Percentiles rank a stretch among this genome's conserved stretches.
Conservation (phyloP, 345 rosid species). For the Litchi chinensis region DNA sequence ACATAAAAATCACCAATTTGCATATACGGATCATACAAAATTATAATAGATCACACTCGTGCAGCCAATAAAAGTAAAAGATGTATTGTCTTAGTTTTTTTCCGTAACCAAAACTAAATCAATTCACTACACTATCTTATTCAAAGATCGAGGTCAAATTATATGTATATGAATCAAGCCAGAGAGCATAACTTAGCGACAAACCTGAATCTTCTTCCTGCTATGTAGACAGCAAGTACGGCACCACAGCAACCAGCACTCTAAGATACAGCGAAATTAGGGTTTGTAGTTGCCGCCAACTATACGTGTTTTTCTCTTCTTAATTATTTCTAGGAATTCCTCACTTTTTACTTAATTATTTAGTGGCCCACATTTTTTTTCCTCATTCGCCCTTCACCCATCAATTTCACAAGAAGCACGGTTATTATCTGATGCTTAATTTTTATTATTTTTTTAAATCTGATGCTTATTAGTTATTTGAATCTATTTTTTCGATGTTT, state of each 20-base stretch:
- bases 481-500: not conserved
- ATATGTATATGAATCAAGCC: not conserved
- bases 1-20: not conserved
- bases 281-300: not conserved
- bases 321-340: not conserved
- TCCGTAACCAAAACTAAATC: not conserved
- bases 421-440: not conserved
- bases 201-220: slow-evolving; percentile 7
- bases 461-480: not conserved
- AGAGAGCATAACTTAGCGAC: not conserved
- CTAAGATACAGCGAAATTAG: not conserved
- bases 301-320: not conserved
- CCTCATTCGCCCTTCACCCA: not conserved
- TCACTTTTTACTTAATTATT: not conserved
- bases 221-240: not conserved
- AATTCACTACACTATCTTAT: not conserved
- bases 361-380: not conserved
- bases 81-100: not conserved
- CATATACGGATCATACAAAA: not conserved
- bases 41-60: not conserved
- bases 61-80: not conserved
- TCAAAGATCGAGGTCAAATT: not conserved
- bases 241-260: slow-evolving; percentile 1
- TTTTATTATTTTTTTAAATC: too few relatives aligned
- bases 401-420: not conserved